Evolutionary conservation across 306 rosid genomes (phyloP).

Genomic region (Leucaena leucocephala): DNA sequence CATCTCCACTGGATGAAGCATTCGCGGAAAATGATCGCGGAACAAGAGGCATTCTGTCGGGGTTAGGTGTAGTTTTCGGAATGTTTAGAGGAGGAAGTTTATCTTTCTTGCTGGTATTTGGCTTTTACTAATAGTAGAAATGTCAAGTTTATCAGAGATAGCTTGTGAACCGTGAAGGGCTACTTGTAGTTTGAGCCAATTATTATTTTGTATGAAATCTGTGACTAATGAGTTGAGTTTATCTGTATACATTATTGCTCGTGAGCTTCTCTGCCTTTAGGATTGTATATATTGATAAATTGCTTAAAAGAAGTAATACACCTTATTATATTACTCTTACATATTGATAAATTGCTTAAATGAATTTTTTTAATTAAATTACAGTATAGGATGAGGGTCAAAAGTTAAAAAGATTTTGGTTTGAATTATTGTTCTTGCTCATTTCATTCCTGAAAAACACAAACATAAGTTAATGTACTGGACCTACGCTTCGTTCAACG

Average conservation of each 20-base stretch:
- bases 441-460: background rate
- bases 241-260: background rate
- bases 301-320: background rate
- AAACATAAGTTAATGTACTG: background rate
- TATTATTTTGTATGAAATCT: conserved; percentile 39
- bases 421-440: background rate
- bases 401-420: background rate
- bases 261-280: background rate
- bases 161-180: conserved; percentile 26
- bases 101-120: background rate
- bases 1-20: conserved; percentile 5
- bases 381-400: no score
- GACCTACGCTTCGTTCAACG: background rate
- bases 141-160: conserved; percentile 36
- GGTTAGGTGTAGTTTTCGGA: conserved; percentile 15
- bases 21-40: background rate
- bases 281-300: background rate
- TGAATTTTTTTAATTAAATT: no score
- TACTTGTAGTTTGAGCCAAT: conserved; percentile 34
- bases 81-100: conserved; percentile 12
- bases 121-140: conserved; percentile 9
- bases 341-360: no score
- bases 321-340: background rate
- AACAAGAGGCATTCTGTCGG: background rate
- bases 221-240: conserved; percentile 6